phyloP scores from a whole-genome alignment of 805 yeast species.

The Saccharomycopsis oosterbeekiorum region DNA sequence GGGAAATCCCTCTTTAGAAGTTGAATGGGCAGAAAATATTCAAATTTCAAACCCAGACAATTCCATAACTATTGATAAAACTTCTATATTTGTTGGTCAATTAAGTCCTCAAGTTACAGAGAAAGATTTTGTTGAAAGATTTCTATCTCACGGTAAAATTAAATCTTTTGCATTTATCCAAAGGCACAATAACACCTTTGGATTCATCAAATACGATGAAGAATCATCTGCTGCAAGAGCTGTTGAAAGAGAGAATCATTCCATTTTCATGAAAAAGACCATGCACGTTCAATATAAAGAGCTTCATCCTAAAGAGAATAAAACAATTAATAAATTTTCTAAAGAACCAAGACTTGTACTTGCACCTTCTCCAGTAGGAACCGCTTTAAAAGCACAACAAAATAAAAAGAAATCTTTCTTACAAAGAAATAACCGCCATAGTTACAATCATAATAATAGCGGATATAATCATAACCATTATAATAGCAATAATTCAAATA shows the following conservation, averaged over 20 bases:
- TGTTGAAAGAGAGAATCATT: conserved; percentile 75
- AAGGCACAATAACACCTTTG: conserved; percentile 48
- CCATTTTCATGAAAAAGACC: conserved; percentile 60
- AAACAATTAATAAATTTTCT: conserved; percentile 6
- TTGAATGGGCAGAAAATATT: conserved; percentile 83
- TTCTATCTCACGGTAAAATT: conserved; percentile 58
- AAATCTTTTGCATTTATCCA: conserved; percentile 44
- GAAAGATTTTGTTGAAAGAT: conserved; percentile 46
- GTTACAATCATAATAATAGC: neutral
- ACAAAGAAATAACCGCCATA: neutral
- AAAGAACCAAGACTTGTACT: conserved; percentile 8
- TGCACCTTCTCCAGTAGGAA: conserved; percentile 11
- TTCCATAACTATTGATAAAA: conserved; percentile 42
- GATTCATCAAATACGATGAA: conserved; percentile 55
- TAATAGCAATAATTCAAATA: neutral
- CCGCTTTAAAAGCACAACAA: neutral
- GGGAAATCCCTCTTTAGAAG: conserved; percentile 42
- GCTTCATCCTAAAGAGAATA: conserved; percentile 31
- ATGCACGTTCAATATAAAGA: conserved; percentile 83
- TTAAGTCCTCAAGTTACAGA: conserved; percentile 45
- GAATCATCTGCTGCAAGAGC: conserved; percentile 80
- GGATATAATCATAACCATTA: neutral
- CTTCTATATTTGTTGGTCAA: conserved; percentile 74
- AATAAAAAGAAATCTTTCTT: neutral
- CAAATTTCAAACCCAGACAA: conserved; percentile 34